Evolutionary conservation across 805 yeast species (phyloP), one percentile per base, ranked within the genome.

Genomic region (Gaillardinia entomophila): DNA sequence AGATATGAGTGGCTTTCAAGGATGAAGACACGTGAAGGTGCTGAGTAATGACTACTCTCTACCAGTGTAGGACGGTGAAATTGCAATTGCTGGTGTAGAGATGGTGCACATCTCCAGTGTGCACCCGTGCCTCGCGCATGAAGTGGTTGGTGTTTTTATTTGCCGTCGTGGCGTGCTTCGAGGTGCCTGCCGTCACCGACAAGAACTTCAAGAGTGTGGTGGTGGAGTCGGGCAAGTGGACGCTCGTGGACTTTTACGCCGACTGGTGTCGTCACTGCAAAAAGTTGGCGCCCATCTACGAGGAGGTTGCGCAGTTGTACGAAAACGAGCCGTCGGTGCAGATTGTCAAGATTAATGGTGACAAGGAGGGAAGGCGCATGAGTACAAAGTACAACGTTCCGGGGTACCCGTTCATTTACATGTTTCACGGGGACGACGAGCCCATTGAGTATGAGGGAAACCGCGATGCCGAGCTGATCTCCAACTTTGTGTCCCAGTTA

Each of bases 201-300:
- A 52, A 58, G 23, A 73, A 63, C 40, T 79, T 79, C 49, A 73
- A 75, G 32, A 72, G 68, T 12, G 54, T 75, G 26, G 82, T 77
- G 12, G 57, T 71, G 33, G 71, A 76, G 28, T 71, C 82, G 4
- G 78, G 73, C 22, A 66, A 62, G 37, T 63, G 51, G 40, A 55
- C 63, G 4, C 49, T 73, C 53, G 62, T 69, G 43, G 59, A 68
- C 50, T 71, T 72, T 43, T 79, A 71, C 45, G 84, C 88, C 7
- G 77, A 74, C 33, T 80, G 88, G 88, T 80, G 88, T 53, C 60
- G 77, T 24, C 86, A 80, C 51, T 80, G 88, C 50, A 73, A 73
- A 49, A 63, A 60, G 24, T 49, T 80, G 46, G 66, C 62, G 51
- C 86, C 86, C 4, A 44, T 43, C 1, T 47, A 51, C 32, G 64